phyloP scores from a whole-genome alignment of 345 rosid species.

The Eucalyptus virginea region DNA sequence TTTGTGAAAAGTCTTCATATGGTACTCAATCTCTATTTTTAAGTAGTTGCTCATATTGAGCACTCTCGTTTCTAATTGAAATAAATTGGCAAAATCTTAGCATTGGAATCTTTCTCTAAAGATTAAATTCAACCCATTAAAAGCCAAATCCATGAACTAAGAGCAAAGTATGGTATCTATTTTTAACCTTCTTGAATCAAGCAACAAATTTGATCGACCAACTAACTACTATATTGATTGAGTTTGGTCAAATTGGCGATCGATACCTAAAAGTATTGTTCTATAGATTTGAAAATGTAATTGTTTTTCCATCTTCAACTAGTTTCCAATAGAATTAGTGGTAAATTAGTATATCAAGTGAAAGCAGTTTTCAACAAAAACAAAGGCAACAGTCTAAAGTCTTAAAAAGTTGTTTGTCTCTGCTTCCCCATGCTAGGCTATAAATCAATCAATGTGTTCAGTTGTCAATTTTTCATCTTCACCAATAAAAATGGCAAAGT shows the following conservation, averaged over 20 bases:
- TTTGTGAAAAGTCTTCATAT: background rate
- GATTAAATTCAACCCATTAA: too few species aligned
- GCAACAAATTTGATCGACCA: background rate
- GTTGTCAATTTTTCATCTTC: background rate
- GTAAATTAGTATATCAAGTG: background rate
- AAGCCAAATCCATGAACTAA: background rate
- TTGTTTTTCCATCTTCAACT: background rate
- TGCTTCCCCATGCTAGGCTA: background rate
- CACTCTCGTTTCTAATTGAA: background rate
- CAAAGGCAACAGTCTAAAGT: background rate
- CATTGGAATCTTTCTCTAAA: background rate
- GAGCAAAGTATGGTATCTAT: background rate
- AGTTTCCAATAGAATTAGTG: background rate
- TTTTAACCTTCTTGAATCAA: background rate
- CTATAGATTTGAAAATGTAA: background rate
- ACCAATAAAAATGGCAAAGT: background rate
- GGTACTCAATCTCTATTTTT: background rate
- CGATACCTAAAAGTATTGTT: background rate
- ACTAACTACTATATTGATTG: background rate
- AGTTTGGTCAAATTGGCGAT: background rate
- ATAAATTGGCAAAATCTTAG: background rate
- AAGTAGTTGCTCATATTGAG: background rate
- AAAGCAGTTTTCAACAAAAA: background rate
- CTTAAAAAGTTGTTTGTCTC: background rate
- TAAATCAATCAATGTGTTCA: too few species aligned